Evolutionary conservation across 1,284 basidiomycete genomes (phyloP).

Genomic region (Cerioporus squamosus): DNA sequence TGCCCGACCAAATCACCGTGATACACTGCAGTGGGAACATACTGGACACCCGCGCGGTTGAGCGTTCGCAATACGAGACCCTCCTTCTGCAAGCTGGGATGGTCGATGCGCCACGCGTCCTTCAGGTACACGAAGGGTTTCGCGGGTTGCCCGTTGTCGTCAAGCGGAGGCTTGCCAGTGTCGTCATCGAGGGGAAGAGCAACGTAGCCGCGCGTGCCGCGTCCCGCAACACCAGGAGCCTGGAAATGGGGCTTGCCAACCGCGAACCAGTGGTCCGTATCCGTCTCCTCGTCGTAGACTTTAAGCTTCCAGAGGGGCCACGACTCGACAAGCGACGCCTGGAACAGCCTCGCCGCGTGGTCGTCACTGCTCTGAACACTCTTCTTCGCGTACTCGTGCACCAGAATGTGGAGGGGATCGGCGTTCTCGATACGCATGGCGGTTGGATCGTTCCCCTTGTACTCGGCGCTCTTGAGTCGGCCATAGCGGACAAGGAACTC

Average conservation of each 20-base stretch:
- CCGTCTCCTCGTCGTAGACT: background rate
- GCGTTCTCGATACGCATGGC: background rate
- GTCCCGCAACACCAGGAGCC: slow-evolving; percentile 2
- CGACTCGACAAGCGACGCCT: background rate
- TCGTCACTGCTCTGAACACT: background rate
- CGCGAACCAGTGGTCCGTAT: background rate
- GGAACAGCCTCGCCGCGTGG: background rate
- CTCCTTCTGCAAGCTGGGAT: background rate
- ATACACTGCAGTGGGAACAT: slow-evolving; percentile 4
- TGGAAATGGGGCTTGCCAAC: slow-evolving; percentile 8
- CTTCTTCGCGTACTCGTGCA: background rate
- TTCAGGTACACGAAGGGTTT: slow-evolving; percentile 8
- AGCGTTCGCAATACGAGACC: background rate
- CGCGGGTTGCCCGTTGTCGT: background rate
- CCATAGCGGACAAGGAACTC: slow-evolving; percentile 20
- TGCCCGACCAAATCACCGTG: slow-evolving; percentile 7
- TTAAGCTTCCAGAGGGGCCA: background rate
- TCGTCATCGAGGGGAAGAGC: background rate
- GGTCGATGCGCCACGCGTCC: slow-evolving; percentile 14
- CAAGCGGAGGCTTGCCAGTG: no score
- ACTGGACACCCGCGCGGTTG: background rate
- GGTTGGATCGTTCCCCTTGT: background rate
- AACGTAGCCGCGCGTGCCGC: slow-evolving; percentile 6
- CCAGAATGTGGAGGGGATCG: background rate
- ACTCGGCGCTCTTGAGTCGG: background rate